Evolutionary conservation across 306 rosid genomes (phyloP).

Genomic region (Gastrolobium bilobum): DNA sequence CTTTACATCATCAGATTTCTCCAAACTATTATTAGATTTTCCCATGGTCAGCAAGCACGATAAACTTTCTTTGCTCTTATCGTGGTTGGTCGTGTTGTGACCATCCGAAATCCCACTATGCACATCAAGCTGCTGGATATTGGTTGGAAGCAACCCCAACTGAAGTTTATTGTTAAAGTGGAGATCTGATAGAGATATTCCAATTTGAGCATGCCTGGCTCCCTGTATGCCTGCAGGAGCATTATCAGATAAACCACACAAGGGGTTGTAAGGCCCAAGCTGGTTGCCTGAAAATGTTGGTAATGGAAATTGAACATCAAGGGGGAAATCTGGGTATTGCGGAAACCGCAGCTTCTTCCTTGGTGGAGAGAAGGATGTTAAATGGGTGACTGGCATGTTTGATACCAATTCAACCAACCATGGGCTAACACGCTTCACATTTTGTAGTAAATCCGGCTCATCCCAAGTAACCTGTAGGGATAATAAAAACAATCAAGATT

Average conservation of each 20-base stretch:
- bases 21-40: slow-evolving; percentile 67
- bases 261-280: slow-evolving; percentile 79
- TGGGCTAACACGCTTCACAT: slow-evolving; percentile 94
- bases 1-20: slow-evolving; percentile 71
- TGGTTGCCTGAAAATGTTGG: slow-evolving; percentile 79
- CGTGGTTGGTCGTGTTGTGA: slow-evolving; percentile 47
- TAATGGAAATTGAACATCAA: slow-evolving; percentile 68
- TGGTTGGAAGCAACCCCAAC: slow-evolving; percentile 75
- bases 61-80: slow-evolving; percentile 65
- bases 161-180: slow-evolving; percentile 78
- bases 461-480: slow-evolving; percentile 89
- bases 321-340: slow-evolving; percentile 69
- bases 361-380: slow-evolving; percentile 80
- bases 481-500: slow-evolving; percentile 21
- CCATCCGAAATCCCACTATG: slow-evolving; percentile 61
- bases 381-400: slow-evolving; percentile 70
- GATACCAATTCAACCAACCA: slow-evolving; percentile 95
- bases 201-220: slow-evolving; percentile 99
- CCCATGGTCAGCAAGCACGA: slow-evolving; percentile 80
- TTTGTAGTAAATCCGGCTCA: slow-evolving; percentile 94
- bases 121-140: slow-evolving; percentile 59
- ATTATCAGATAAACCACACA: slow-evolving; percentile 81
- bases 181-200: slow-evolving; percentile 83
- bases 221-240: slow-evolving; percentile 99
- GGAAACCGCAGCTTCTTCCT: slow-evolving; percentile 87